Evolutionary conservation across 805 yeast species (phyloP).

Genomic region (Candida golubevii): DNA sequence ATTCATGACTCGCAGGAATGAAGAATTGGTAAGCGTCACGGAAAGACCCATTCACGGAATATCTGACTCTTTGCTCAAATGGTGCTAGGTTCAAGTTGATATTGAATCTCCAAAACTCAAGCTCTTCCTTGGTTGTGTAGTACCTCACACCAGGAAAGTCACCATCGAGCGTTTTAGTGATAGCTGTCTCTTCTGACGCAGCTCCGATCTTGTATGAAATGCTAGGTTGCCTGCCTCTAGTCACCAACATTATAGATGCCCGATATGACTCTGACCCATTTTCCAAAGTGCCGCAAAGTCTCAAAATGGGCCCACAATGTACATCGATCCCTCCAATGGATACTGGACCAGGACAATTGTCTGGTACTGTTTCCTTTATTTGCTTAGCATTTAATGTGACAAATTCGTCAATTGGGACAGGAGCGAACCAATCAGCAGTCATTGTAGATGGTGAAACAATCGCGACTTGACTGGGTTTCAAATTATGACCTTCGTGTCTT

Average conservation of each 20-base stretch:
- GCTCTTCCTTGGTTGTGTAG: slow-evolving; percentile 41
- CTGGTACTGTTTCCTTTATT: slow-evolving; percentile 24
- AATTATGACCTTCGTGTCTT: too few relatives aligned
- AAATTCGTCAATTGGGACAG: slow-evolving; percentile 29
- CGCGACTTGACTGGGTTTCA: too few relatives aligned
- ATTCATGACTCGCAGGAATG: slow-evolving; percentile 57
- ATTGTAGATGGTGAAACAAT: neutral
- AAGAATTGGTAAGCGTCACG: slow-evolving; percentile 43
- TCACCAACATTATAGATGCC: slow-evolving; percentile 65
- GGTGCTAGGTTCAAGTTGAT: slow-evolving; percentile 46
- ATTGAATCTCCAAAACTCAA: slow-evolving; percentile 62
- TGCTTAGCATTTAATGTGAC: slow-evolving; percentile 23
- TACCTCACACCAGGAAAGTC: slow-evolving; percentile 44
- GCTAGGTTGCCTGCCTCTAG: slow-evolving; percentile 39
- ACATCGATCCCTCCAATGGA: slow-evolving; percentile 38
- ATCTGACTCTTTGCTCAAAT: slow-evolving; percentile 60
- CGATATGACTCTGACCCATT: slow-evolving; percentile 48
- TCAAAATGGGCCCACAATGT: slow-evolving; percentile 73
- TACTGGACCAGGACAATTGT: slow-evolving; percentile 24
- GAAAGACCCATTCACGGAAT: slow-evolving; percentile 46
- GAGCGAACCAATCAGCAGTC: slow-evolving; percentile 18
- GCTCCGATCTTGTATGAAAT: slow-evolving; percentile 37
- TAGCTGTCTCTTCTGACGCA: slow-evolving; percentile 15
- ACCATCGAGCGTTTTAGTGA: slow-evolving; percentile 27
- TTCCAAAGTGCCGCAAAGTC: slow-evolving; percentile 63